phyloP scores from a whole-genome alignment of 2,329 filamentous ascomycete genomes.

The Pezicula neosporulosa region DNA sequence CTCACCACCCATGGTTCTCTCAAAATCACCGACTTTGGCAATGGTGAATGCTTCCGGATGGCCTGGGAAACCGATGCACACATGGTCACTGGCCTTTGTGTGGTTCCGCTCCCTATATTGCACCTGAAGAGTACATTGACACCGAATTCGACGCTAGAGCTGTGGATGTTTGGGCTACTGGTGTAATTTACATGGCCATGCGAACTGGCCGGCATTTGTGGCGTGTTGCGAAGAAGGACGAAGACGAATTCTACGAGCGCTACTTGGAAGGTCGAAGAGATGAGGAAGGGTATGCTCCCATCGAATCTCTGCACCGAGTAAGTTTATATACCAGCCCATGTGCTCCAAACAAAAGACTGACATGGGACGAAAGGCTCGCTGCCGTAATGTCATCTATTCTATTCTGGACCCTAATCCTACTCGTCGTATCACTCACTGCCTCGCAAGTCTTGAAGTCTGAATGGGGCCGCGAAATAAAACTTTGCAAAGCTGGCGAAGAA shows the following conservation, averaged over 20 bases:
- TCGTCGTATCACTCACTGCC: slow-evolving; percentile 91
- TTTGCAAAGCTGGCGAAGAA: slow-evolving; percentile 95
- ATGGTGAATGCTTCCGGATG: slow-evolving; percentile 99
- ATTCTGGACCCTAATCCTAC: slow-evolving; percentile 93
- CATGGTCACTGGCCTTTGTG: slow-evolving; percentile 98
- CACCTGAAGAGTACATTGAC: slow-evolving; percentile 92
- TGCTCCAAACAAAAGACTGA: slow-evolving; percentile 8
- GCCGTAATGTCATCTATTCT: slow-evolving; percentile 97
- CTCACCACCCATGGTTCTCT: slow-evolving; percentile 88
- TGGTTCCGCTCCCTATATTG: slow-evolving; percentile 94
- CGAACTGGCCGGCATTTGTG: slow-evolving; percentile 91
- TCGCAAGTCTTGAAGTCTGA: slow-evolving; percentile 97
- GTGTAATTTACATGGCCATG: slow-evolving; percentile 99
- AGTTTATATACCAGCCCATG: slow-evolving; percentile 37
- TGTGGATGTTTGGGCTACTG: slow-evolving; percentile 98
- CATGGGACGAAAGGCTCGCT: slow-evolving; percentile 66
- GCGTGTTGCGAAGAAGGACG: slow-evolving; percentile 94
- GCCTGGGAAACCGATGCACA: slow-evolving; percentile 98
- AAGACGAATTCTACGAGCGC: slow-evolving; percentile 94
- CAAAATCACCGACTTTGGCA: slow-evolving; percentile 98
- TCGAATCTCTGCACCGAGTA: slow-evolving; percentile 92
- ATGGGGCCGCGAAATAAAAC: slow-evolving; percentile 96
- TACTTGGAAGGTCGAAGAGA: slow-evolving; percentile 92
- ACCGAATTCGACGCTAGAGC: slow-evolving; percentile 95
- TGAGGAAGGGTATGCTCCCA: slow-evolving; percentile 93